Conservation (phyloP, 1,284 basidiomycete genomes). For the Veloporphyrellus conicus region DNA sequence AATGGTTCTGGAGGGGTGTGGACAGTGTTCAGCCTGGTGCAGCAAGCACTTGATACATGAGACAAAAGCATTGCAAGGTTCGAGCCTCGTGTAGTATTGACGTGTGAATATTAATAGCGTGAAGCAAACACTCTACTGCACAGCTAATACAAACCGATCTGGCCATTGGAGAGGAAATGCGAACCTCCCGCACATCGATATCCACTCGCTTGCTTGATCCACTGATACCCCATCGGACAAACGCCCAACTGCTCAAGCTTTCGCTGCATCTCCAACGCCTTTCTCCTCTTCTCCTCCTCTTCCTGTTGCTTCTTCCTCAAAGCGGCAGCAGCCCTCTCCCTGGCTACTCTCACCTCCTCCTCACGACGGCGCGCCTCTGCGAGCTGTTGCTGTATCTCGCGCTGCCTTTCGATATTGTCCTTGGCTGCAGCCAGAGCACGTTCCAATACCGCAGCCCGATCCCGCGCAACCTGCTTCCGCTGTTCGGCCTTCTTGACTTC, state of each 20-base stretch:
- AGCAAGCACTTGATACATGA: too few relatives aligned
- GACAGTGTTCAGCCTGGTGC: too few relatives aligned
- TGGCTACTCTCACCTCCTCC: constrained; percentile 23
- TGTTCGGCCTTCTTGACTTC: constrained; percentile 14
- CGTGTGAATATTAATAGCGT: too few relatives aligned
- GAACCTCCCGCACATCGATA: constrained; percentile 56
- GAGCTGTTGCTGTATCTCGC: constrained; percentile 22
- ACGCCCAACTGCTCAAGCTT: constrained; percentile 49
- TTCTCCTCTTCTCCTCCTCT: constrained; percentile 33
- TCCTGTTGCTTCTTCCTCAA: constrained; percentile 37
- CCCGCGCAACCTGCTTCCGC: constrained; percentile 8
- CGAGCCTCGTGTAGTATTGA: too few relatives aligned
- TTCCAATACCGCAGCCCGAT: constrained; percentile 2
- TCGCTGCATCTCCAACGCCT: constrained; percentile 40
- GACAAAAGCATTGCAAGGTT: too few relatives aligned
- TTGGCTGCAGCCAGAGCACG: constrained; percentile 21
- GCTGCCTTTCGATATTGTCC: constrained; percentile 12
- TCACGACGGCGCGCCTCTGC: constrained; percentile 26
- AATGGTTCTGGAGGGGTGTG: too few relatives aligned
- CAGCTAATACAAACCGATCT: constrained; percentile 10
- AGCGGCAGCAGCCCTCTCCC: constrained; percentile 35
- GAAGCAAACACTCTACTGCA: too few relatives aligned
- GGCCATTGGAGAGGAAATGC: constrained; percentile 42
- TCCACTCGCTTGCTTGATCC: constrained; percentile 45
- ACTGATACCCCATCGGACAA: constrained; percentile 49